phyloP scores from a whole-genome alignment of 2,329 filamentous ascomycete genomes.

The Colletotrichum tofieldiae region DNA sequence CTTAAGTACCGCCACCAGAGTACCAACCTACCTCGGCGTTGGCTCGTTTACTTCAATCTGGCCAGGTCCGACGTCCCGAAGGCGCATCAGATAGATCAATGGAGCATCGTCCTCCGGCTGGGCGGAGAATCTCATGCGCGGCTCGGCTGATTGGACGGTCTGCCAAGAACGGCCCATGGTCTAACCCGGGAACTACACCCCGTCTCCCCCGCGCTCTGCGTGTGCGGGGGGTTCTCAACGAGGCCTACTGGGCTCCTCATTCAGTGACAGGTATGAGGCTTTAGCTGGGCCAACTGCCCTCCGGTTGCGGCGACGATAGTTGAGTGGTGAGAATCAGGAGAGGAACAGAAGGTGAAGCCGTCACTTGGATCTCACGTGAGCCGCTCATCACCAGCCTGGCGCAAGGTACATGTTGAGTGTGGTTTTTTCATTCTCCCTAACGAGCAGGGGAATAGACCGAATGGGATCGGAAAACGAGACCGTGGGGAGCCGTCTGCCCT shows the following conservation, averaged over 20 bases:
- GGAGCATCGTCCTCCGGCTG: constrained; percentile 41
- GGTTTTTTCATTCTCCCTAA: too few relatives aligned
- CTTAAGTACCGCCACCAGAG: background rate
- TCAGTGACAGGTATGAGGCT: background rate
- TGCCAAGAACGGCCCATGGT: constrained; percentile 22
- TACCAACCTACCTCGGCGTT: background rate
- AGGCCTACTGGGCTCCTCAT: background rate
- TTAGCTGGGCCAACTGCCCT: too few relatives aligned
- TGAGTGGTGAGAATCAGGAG: too few relatives aligned
- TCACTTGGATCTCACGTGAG: too few relatives aligned
- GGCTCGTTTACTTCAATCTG: background rate
- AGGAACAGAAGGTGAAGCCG: too few relatives aligned
- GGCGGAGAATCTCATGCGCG: constrained; percentile 32
- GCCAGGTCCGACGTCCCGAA: background rate
- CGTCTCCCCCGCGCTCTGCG: background rate
- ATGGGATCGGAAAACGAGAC: background rate
- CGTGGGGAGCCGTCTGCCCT: background rate
- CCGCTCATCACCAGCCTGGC: too few relatives aligned
- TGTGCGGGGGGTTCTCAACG: background rate
- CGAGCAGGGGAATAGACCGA: too few relatives aligned
- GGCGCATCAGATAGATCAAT: constrained; percentile 37
- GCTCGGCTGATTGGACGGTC: constrained; percentile 7
- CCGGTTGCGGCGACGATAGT: too few relatives aligned
- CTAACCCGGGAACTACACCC: constrained; percentile 7
- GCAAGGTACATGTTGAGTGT: too few relatives aligned